Base-by-base conservation (phyloP, 2,329 filamentous ascomycete genomes). In the Curvularia verruculosa region DNA sequence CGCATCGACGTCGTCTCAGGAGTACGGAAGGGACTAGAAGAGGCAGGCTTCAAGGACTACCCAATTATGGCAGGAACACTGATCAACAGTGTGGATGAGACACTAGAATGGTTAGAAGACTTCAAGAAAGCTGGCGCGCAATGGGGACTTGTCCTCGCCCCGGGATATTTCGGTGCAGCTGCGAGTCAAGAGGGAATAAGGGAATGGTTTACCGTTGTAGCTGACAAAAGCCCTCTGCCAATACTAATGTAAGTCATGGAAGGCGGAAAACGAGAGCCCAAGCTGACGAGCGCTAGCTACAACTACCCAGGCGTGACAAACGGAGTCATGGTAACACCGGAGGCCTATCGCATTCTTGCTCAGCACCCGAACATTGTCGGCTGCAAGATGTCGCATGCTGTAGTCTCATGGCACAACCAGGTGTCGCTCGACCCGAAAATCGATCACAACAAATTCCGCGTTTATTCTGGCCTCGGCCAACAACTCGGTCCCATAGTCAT, bases 281-380 rank as follows among this genome's bases (percentile, higher is more conserved):
- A 5, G 8, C 3, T 41, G 31, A 34, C 45, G 26, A 56, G 31
- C 55, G 8, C 34, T 5, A 85, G 83, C 55, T 87, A 87, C 73
- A 83, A 88, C 73, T 88, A 88, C 74, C 87, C 87, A 1, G 86
- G 84, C 49, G 87, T 89, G 21, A 87, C 86, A 9, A 89, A 89
- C 78, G 84, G 85, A 65, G 78, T 89, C 66, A 81, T 82, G 64
- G 80, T 89, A 56, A 77, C 81, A 0, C 84, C 86, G 1, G 79
- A 83, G 8, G 86, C 85, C 0, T 87, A 85, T 67, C 84, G 79
- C 66, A 75, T 77, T 64, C 83, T 89, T 24, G 80, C 87, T 6
- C 77, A 81, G 52, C 87, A 89, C 70, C 81, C 84, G 28, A 89
- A 89, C 68, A 88, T 89, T 56, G 86, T 89, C 3, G 87, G 87